phyloP scores from a whole-genome alignment of 345 rosid genomes.

The Brassica rapa region DNA sequence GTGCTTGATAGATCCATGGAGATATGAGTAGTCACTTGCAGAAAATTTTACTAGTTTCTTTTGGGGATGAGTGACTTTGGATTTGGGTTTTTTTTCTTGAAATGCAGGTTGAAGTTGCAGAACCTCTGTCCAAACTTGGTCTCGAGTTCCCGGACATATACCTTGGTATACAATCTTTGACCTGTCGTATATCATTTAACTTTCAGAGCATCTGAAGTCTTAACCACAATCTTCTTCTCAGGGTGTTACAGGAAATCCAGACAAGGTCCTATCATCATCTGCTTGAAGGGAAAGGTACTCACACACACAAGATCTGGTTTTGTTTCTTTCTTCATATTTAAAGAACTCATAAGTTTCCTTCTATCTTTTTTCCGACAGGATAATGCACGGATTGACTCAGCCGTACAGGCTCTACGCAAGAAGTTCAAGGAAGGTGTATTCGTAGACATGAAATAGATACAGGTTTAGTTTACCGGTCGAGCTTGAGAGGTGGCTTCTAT shows the following conservation, averaged over 20 bases:
- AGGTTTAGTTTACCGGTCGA: constrained; percentile 1
- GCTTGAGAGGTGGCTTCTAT: constrained; percentile 18
- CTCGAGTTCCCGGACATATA: constrained; percentile 85
- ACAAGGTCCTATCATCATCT: constrained; percentile 60
- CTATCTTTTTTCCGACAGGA: constrained; percentile 47
- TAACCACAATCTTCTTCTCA: constrained; percentile 40
- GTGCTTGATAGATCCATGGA: not conserved
- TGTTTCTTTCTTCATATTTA: not conserved
- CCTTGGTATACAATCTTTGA: constrained; percentile 54
- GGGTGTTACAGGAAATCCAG: constrained; percentile 83
- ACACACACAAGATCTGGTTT: constrained; percentile 4
- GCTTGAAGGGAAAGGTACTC: constrained; percentile 78
- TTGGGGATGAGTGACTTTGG: not conserved
- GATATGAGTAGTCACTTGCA: not conserved
- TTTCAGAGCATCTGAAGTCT: constrained; percentile 4
- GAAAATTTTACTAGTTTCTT: not conserved
- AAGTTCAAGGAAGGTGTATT: constrained; percentile 56
- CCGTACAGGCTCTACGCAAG: constrained; percentile 56
- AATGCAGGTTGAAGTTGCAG: constrained; percentile 83
- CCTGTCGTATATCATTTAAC: not conserved
- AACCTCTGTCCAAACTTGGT: constrained; percentile 76
- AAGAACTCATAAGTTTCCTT: not conserved
- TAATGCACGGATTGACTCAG: constrained; percentile 53
- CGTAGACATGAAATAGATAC: constrained; percentile 42
- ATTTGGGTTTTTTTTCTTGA: not conserved